These are phyloP conservation scores for Triangularia verruculosa DNA, from an alignment of 2,329 filamentous ascomycete species.

Conservation along the genomic window DNA sequence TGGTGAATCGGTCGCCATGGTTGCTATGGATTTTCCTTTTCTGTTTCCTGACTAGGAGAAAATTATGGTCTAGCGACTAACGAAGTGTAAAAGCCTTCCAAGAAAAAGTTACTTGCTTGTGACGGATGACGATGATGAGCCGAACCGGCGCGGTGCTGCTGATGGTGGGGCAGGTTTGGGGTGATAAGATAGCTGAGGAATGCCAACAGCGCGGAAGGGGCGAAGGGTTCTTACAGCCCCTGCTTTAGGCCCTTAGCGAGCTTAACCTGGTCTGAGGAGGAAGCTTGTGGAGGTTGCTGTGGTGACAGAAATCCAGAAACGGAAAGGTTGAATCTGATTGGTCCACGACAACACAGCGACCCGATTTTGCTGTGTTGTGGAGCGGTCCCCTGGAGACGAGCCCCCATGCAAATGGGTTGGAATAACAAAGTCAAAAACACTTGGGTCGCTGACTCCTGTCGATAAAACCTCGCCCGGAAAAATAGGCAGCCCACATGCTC, in stretches of 20 bases:
- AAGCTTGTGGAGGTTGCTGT: slow-evolving; percentile 21
- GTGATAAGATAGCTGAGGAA: slow-evolving; percentile 23
- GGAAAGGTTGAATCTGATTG: slow-evolving; percentile 16
- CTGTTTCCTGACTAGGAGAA: not conserved
- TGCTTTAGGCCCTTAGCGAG: not conserved
- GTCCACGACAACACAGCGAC: slow-evolving; percentile 6
- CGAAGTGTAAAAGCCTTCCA: slow-evolving; percentile 4
- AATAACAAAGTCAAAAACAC: slow-evolving; percentile 28
- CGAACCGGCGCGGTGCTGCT: not conserved
- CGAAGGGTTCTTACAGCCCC: not conserved
- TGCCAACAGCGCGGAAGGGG: not conserved
- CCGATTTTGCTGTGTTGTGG: slow-evolving; percentile 12
- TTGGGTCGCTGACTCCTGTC: slow-evolving; percentile 4
- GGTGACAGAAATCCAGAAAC: slow-evolving; percentile 14
- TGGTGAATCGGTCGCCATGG: slow-evolving; percentile 40
- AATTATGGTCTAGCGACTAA: slow-evolving; percentile 10
- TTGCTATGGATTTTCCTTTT: slow-evolving; percentile 14
- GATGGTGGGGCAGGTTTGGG: slow-evolving; percentile 19
- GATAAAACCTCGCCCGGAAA: slow-evolving; percentile 23
- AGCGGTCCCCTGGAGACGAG: slow-evolving; percentile 16
- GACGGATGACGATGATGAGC: not conserved
- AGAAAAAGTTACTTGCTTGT: not conserved
- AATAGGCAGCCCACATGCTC: slow-evolving; percentile 20
- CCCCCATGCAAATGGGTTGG: slow-evolving; percentile 10
- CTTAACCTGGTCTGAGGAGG: not conserved